Evolutionary conservation across 306 rosid species (phyloP).

Genomic region (Trifolium fragiferum): DNA sequence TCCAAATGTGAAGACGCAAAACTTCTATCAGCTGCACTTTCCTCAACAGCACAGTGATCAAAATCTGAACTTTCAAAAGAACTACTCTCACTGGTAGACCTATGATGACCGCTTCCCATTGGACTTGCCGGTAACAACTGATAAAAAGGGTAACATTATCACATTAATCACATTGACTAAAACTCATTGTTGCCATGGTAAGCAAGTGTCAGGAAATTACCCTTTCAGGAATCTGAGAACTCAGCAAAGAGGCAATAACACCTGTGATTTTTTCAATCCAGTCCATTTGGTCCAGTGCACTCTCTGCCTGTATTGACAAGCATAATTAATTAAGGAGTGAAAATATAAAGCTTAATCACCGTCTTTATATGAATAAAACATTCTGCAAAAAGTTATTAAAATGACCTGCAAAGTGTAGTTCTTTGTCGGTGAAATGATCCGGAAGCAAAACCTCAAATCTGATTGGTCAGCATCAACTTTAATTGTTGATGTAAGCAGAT

Average conservation of each 20-base stretch:
- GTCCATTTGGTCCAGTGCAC: slow-evolving; percentile 99
- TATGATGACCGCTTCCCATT: slow-evolving; percentile 90
- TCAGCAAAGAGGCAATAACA: slow-evolving; percentile 95
- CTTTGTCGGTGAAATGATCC: slow-evolving; percentile 98
- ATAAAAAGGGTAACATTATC: slow-evolving; percentile 38
- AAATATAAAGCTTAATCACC: slow-evolving; percentile 42
- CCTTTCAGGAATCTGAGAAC: slow-evolving; percentile 98
- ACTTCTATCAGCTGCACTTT: slow-evolving; percentile 75
- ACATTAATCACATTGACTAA: slow-evolving; percentile 42
- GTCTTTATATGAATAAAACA: slow-evolving; percentile 15
- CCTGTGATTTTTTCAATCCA: slow-evolving; percentile 99
- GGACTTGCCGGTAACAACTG: slow-evolving; percentile 93
- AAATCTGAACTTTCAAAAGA: slow-evolving; percentile 98
- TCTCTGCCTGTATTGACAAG: slow-evolving; percentile 99
- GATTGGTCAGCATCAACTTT: slow-evolving; percentile 99
- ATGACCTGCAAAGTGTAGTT: slow-evolving; percentile 96
- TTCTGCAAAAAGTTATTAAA: slow-evolving; percentile 33
- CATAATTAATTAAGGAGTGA: slow-evolving; percentile 62
- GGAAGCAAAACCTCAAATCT: slow-evolving; percentile 95
- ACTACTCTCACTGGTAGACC: slow-evolving; percentile 98
- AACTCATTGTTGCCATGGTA: slow-evolving; percentile 30
- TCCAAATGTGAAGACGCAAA: slow-evolving; percentile 60
- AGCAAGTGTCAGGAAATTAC: slow-evolving; percentile 53
- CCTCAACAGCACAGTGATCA: slow-evolving; percentile 83
- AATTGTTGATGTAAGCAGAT: slow-evolving; percentile 96